phyloP scores from a whole-genome alignment of 73 alveolate genomes.

The Effrenium voratum region DNA sequence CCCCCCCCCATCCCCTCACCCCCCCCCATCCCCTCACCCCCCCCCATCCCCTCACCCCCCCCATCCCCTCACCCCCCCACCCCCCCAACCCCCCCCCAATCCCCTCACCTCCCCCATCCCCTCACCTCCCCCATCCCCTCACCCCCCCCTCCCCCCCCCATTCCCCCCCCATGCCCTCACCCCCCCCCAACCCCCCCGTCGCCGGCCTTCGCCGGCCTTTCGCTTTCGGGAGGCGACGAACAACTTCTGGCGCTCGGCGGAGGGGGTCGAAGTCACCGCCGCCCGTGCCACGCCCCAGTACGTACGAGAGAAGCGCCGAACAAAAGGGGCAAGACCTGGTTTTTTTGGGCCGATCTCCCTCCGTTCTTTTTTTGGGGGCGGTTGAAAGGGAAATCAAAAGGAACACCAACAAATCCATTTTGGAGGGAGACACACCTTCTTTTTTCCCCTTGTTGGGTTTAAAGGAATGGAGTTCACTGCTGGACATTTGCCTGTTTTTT shows the following conservation, averaged over 20 bases:
- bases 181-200: background rate
- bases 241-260: constrained; percentile 87
- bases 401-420: too few relatives aligned
- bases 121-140: background rate
- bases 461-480: too few relatives aligned
- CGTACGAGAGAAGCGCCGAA: background rate
- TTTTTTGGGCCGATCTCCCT: too few relatives aligned
- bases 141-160: background rate
- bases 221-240: constrained; percentile 35
- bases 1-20: too few relatives aligned
- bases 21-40: background rate
- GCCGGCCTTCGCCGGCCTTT: too few relatives aligned
- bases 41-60: background rate
- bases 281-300: constrained; percentile 20
- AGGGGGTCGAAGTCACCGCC: constrained; percentile 69
- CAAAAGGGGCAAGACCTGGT: background rate
- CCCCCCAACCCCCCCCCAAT: background rate
- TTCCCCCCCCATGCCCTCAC: background rate
- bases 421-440: too few relatives aligned
- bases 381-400: too few relatives aligned
- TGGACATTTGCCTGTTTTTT: too few relatives aligned
- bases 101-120: background rate
- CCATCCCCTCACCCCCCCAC: background rate
- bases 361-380: too few relatives aligned
- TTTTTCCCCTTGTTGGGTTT: too few relatives aligned